Conservation (phyloP, 805 yeast species). For the Candida boleticola region DNA sequence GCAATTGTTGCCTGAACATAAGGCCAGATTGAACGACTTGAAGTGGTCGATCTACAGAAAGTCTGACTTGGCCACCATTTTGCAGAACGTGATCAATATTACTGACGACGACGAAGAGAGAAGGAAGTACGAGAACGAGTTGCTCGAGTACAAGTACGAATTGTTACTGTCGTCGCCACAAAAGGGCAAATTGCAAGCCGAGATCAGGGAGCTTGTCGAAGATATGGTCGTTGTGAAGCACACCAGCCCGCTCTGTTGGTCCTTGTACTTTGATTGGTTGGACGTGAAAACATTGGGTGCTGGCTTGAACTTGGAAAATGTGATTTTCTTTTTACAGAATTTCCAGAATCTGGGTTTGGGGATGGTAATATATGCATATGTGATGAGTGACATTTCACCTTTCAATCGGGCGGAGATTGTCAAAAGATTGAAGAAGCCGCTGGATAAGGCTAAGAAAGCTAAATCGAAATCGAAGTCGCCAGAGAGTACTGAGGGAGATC, state of each 20-base stretch:
- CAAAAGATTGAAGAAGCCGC: slow-evolving; percentile 15
- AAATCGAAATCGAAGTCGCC: slow-evolving; percentile 6
- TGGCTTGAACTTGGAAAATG: slow-evolving; percentile 37
- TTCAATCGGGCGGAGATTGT: slow-evolving; percentile 38
- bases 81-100: slow-evolving; percentile 54
- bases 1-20: slow-evolving; percentile 39
- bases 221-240: slow-evolving; percentile 73
- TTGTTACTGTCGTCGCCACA: slow-evolving; percentile 58
- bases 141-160: slow-evolving; percentile 55
- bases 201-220: slow-evolving; percentile 55
- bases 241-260: slow-evolving; percentile 67
- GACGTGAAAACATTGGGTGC: slow-evolving; percentile 53
- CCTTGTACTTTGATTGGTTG: slow-evolving; percentile 66
- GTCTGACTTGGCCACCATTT: slow-evolving; percentile 54
- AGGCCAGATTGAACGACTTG: slow-evolving; percentile 33
- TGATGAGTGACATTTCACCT: slow-evolving; percentile 67
- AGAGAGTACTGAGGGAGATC: neutral
- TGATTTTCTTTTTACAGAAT: slow-evolving; percentile 51
- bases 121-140: slow-evolving; percentile 54
- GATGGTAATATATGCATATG: slow-evolving; percentile 57
- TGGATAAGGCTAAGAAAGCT: slow-evolving; percentile 12
- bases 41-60: slow-evolving; percentile 48
- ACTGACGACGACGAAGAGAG: slow-evolving; percentile 61
- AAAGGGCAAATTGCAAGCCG: slow-evolving; percentile 27
- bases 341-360: slow-evolving; percentile 67